Conservation (phyloP, 129 eudicot species). For the Flaveria ramosissima region DNA sequence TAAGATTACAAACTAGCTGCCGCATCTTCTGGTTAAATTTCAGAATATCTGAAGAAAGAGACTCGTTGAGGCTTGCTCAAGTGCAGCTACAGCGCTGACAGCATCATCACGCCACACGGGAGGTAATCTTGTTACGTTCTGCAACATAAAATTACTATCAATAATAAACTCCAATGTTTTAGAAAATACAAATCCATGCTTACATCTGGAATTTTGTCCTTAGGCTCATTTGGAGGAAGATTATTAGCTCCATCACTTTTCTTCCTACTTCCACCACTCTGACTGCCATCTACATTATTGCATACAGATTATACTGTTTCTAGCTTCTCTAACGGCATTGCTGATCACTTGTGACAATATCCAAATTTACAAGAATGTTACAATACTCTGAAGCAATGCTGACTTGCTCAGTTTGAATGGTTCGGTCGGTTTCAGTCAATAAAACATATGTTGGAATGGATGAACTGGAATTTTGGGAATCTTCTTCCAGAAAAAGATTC, state of each 20-base stretch:
- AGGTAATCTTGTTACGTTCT: slow-evolving; percentile 18
- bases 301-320: slow-evolving; percentile 61
- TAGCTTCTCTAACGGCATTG: slow-evolving; percentile 81
- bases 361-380: slow-evolving; percentile 50
- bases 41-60: slow-evolving; percentile 61
- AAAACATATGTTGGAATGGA: neutral
- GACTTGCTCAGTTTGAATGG: too few species aligned
- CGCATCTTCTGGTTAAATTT: slow-evolving; percentile 94
- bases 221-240: slow-evolving; percentile 35
- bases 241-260: neutral
- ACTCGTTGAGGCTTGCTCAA: slow-evolving; percentile 85
- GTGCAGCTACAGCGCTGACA: slow-evolving; percentile 71
- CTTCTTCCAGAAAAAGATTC: neutral
- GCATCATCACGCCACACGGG: slow-evolving; percentile 81
- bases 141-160: slow-evolving; percentile 7
- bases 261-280: neutral
- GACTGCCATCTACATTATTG: slow-evolving; percentile 38
- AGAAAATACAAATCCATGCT: slow-evolving; percentile 11
- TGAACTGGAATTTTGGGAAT: neutral
- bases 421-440: too few species aligned
- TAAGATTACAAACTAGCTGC: slow-evolving; percentile 65
- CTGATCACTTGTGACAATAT: slow-evolving; percentile 64
- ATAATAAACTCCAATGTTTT: neutral
- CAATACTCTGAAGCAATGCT: slow-evolving; percentile 56
- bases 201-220: slow-evolving; percentile 45